Percentiles rank a stretch among this genome's conserved stretches.
Evolutionary conservation across 2,329 filamentous ascomycete genomes (phyloP).

Genomic region (Aspergillus piperis): DNA sequence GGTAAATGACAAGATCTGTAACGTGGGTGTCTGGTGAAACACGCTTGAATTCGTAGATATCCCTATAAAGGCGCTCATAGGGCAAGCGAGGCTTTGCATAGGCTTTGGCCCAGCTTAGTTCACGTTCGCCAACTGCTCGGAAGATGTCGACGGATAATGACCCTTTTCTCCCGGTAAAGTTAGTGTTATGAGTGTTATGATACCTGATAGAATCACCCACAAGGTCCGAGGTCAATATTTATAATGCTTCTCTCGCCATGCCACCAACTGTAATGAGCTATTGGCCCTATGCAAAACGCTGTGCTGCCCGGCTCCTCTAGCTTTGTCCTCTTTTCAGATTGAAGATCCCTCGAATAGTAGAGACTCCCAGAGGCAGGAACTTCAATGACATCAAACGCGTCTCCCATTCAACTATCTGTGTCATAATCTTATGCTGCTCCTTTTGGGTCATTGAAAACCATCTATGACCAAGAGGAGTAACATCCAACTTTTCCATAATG

Average conservation of each 20-base stretch:
- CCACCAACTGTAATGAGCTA: constrained; percentile 21
- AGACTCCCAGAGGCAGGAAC: constrained; percentile 15
- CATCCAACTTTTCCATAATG: constrained; percentile 12
- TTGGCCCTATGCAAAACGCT: constrained; percentile 23
- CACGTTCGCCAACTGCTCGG: constrained; percentile 15
- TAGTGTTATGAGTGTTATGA: background rate
- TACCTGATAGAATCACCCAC: constrained; percentile 14
- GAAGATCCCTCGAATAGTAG: constrained; percentile 14
- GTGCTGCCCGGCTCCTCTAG: constrained; percentile 15
- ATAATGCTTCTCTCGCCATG: constrained; percentile 13
- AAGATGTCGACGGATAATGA: constrained; percentile 13
- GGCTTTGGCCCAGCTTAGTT: constrained; percentile 18
- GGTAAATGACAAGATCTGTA: constrained; percentile 17
- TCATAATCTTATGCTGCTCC: constrained; percentile 7
- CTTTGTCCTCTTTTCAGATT: background rate
- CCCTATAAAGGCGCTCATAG: constrained; percentile 21
- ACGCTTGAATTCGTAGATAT: constrained; percentile 16
- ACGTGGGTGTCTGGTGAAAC: constrained; percentile 20
- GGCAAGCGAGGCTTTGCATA: constrained; percentile 21
- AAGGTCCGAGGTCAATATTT: constrained; percentile 17
- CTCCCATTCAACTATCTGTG: constrained; percentile 13
- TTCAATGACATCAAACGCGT: constrained; percentile 9
- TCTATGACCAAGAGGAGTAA: constrained; percentile 9
- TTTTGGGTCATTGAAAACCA: constrained; percentile 13
- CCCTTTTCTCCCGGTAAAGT: constrained; percentile 11